Percentiles rank a stretch among this genome's conserved stretches.
These are phyloP conservation scores for Brachypodium distachyon DNA, from an alignment of 202 grass and related monocot species.

Conservation along the genomic window DNA sequence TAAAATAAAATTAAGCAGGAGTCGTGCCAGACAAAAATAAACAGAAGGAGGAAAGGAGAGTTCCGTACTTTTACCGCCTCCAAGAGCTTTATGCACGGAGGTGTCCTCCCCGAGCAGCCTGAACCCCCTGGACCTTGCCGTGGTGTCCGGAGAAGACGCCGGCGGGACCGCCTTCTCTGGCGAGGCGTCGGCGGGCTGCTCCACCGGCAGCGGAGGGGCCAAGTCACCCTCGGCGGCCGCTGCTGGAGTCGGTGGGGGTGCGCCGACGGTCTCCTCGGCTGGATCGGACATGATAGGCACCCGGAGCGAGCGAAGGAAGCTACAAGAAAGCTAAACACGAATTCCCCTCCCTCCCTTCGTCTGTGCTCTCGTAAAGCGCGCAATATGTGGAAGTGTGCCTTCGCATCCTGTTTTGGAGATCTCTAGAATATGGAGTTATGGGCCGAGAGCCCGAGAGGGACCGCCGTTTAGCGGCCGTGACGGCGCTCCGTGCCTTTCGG, in stretches of 20 bases:
- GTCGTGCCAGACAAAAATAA: background rate
- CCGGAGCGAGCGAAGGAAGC: background rate
- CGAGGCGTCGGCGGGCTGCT: slow-evolving; percentile 1
- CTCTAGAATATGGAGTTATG: slow-evolving; percentile 28
- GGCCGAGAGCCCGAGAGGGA: too few species aligned
- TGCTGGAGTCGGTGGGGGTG: slow-evolving; percentile 32
- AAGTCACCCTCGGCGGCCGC: background rate
- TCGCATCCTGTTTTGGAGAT: slow-evolving; percentile 16
- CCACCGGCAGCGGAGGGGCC: background rate
- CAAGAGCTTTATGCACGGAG: slow-evolving; percentile 41
- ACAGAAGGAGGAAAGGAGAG: background rate
- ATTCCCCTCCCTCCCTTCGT: background rate
- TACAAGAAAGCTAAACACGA: background rate
- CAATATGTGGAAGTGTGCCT: background rate
- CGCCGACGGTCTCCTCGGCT: slow-evolving; percentile 31
- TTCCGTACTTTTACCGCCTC: slow-evolving; percentile 49
- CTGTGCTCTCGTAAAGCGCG: background rate
- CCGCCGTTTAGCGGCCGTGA: background rate
- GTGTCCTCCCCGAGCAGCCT: slow-evolving; percentile 48
- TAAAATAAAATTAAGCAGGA: background rate
- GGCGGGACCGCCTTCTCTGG: slow-evolving; percentile 16
- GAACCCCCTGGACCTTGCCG: slow-evolving; percentile 26
- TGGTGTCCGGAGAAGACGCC: background rate
- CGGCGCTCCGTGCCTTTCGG: background rate
- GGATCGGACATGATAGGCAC: slow-evolving; percentile 36